These are phyloP conservation scores for Xylaria digitata DNA, from an alignment of 2,329 filamentous ascomycete genomes.

Conservation along the genomic window DNA sequence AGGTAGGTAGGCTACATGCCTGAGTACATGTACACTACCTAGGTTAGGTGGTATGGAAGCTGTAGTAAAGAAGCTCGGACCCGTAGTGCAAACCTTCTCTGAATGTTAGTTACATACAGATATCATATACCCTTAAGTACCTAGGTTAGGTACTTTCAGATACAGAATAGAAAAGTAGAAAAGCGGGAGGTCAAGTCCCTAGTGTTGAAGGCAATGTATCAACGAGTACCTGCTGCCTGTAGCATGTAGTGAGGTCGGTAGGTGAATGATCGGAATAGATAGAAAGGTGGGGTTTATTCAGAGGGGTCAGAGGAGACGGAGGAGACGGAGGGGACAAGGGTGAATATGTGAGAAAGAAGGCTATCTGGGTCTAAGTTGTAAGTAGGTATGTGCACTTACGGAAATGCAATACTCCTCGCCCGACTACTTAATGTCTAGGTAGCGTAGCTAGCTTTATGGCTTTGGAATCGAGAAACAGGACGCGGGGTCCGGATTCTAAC, in stretches of 20 bases:
- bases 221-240: not conserved
- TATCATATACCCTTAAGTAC: too few relatives aligned
- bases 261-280: not conserved
- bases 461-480: not conserved
- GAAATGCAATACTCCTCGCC: too few relatives aligned
- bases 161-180: not conserved
- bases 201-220: not conserved
- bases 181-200: not conserved
- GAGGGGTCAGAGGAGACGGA: not conserved
- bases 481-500: constrained; percentile 13
- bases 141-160: not conserved
- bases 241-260: not conserved
- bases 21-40: too few relatives aligned
- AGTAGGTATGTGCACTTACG: too few relatives aligned
- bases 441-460: not conserved
- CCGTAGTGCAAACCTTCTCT: constrained; percentile 1
- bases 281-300: constrained; percentile 1
- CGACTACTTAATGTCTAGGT: too few relatives aligned
- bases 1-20: not conserved
- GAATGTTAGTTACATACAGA: not conserved
- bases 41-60: too few relatives aligned
- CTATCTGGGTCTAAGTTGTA: not conserved
- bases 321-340: too few relatives aligned
- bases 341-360: not conserved
- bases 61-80: constrained; percentile 10